phyloP scores from a whole-genome alignment of 257 asterid species.

The Capsicum rhomboideum region DNA sequence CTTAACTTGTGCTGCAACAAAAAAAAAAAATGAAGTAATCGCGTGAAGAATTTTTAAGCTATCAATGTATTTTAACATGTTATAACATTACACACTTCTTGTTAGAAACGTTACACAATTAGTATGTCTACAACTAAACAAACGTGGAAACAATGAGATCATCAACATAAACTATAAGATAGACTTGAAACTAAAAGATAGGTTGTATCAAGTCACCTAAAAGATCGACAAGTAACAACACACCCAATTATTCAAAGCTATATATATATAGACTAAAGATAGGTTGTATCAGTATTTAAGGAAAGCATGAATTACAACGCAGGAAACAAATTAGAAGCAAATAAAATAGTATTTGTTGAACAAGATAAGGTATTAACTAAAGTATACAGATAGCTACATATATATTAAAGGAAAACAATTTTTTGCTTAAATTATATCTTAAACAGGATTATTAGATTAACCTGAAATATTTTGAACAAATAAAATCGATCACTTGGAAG shows the following conservation, averaged over 20 bases:
- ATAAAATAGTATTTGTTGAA: neutral
- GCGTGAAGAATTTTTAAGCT: neutral
- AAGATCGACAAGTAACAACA: no score
- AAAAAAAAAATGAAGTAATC: neutral
- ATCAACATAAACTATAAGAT: no score
- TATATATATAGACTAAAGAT: no score
- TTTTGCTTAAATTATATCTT: neutral
- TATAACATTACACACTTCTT: no score
- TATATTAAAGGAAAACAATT: neutral
- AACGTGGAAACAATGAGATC: no score
- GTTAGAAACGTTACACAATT: neutral
- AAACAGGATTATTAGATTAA: neutral
- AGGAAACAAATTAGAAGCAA: no score
- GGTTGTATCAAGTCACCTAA: no score
- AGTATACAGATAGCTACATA: neutral
- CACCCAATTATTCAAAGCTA: no score
- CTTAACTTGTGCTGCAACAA: neutral
- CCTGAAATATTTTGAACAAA: neutral
- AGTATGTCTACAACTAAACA: no score
- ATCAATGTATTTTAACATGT: neutral
- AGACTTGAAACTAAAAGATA: no score
- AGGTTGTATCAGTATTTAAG: no score
- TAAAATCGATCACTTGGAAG: neutral
- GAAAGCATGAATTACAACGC: no score
- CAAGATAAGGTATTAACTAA: neutral